phyloP scores from a whole-genome alignment of 73 alveolate genomes.

The Blepharisma japonicum region DNA sequence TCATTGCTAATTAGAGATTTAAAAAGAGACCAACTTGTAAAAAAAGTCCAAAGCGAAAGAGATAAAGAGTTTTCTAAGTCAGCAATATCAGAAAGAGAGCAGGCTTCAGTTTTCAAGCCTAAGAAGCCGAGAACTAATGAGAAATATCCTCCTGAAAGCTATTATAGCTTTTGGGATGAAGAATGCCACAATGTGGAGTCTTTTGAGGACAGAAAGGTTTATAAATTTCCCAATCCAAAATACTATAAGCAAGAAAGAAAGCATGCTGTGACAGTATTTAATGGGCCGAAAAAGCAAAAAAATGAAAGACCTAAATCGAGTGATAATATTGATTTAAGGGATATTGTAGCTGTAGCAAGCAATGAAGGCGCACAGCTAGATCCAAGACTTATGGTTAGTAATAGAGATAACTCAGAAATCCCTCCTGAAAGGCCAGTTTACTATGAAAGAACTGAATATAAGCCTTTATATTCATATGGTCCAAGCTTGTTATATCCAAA shows the following conservation, averaged over 20 bases:
- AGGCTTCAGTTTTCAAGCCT: not conserved
- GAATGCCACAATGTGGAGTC: not conserved
- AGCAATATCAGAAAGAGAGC: not conserved
- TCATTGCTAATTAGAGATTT: constrained; percentile 18
- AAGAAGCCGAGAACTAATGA: not conserved
- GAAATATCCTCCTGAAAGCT: constrained; percentile 7
- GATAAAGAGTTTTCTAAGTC: not conserved
- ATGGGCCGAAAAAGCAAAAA: not conserved
- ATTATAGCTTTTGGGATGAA: constrained; percentile 27
- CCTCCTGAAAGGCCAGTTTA: not conserved
- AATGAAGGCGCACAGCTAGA: not conserved
- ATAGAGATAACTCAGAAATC: not conserved
- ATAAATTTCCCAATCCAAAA: not conserved
- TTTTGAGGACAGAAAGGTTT: not conserved
- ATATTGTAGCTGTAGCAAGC: constrained; percentile 12
- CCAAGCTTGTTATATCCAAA: constrained; percentile 12
- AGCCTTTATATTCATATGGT: not conserved
- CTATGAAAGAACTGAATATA: not conserved
- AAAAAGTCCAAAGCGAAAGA: constrained; percentile 29
- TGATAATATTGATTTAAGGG: constrained; percentile 2
- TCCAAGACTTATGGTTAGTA: not conserved
- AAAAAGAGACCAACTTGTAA: constrained; percentile 20
- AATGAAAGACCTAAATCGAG: not conserved
- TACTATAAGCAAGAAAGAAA: constrained; percentile 14
- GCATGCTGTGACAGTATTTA: constrained; percentile 12